phyloP scores from a whole-genome alignment of 805 yeast species.

The Diddensiella santjacobensis region DNA sequence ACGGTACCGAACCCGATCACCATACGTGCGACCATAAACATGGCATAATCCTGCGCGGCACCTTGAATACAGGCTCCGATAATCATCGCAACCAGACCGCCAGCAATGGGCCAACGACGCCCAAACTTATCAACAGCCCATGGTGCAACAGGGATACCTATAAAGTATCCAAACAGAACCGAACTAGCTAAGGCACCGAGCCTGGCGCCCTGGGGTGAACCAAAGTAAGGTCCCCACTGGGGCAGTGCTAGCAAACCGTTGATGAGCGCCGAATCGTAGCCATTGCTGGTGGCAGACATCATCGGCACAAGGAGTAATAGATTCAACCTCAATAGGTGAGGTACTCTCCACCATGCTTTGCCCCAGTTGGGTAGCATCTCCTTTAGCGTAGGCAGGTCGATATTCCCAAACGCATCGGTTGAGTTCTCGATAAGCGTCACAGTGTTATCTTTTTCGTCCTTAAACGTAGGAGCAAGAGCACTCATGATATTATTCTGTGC shows the following conservation, averaged over 20 bases:
- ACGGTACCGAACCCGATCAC: slow-evolving; percentile 71
- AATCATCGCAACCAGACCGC: slow-evolving; percentile 52
- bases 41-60: slow-evolving; percentile 47
- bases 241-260: slow-evolving; percentile 26
- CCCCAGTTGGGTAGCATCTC: slow-evolving; percentile 2
- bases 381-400: background rate
- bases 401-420: too few species aligned
- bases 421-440: too few species aligned
- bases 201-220: slow-evolving; percentile 14
- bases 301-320: slow-evolving; percentile 8
- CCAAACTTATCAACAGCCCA: slow-evolving; percentile 46
- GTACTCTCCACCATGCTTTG: slow-evolving; percentile 11
- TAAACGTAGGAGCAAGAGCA: too few species aligned
- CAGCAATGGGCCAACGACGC: slow-evolving; percentile 56
- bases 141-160: slow-evolving; percentile 54
- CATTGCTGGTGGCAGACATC: slow-evolving; percentile 11
- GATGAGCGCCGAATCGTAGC: slow-evolving; percentile 23
- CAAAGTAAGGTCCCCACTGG: slow-evolving; percentile 15
- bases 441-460: too few species aligned
- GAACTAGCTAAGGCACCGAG: slow-evolving; percentile 21
- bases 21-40: slow-evolving; percentile 64
- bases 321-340: slow-evolving; percentile 14
- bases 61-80: slow-evolving; percentile 56
- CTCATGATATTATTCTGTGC: too few species aligned
- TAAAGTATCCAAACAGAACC: slow-evolving; percentile 25